Base-by-base conservation (phyloP, 179 eudicot genomes). In the Pouteria campechiana region DNA sequence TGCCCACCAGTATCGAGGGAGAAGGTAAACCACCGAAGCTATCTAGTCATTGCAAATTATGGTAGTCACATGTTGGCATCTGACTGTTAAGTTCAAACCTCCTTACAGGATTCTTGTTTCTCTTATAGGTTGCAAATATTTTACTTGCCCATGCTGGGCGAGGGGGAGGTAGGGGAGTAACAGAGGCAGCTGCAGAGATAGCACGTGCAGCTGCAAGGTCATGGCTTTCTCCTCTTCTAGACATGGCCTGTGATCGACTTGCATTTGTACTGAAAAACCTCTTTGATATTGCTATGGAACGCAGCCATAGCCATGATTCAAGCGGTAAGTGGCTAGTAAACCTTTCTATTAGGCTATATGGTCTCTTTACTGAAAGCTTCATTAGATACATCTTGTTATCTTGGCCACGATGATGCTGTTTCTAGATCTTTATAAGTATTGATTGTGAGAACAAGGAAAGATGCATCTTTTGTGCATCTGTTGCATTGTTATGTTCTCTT, bases 151-250 rank as follows among this genome's bases (percentile, higher is more conserved):
- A 79, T 71, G 92, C 96, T 57, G 88, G 99, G 17, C 81, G 85
- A 37, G 90, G 94, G 37, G 94, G 96, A 29, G 74, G 73, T 48
- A 75, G 92, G 73, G 96, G 96, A 62, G 52, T 77, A 42, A 44
- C 74, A 50, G 99, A 92, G 64, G 94, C 99, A 17, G 96, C 99
- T 58, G 99, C 94, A 34, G 96, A 92, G 75, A 87, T 87, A 63
- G 99, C 99, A 20, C 94, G 99, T 31, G 78, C 94, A 64, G 96
- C 96, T 64, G 96, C 96, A 1, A 67, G 70, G 52, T 79, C 92
- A 12, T 92, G 94, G 94, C 92, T 90, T 30, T 75, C 96, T 21
- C 98, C 95, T 51, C 78, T 90, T 50, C 96, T 86, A 48, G 94
- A 90, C 43, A 68, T 84, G 6, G 96, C 98, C 43, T 90, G 98